Evolutionary conservation across 768 basidiomycete species (phyloP).

Genomic region (Arthromyces matolae): DNA sequence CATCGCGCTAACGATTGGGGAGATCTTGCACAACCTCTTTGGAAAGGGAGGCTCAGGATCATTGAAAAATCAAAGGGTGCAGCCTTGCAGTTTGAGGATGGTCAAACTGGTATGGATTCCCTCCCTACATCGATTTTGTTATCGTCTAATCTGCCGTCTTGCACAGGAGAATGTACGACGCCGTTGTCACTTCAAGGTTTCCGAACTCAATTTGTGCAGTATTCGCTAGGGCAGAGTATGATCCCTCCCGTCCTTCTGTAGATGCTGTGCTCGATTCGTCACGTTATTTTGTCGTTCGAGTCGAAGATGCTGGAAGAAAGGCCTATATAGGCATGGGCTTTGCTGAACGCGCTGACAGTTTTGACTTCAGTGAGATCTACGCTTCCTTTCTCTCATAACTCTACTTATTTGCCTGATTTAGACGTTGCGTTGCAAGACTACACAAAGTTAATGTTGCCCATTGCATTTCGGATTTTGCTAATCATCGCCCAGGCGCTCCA

Average conservation of each 20-base stretch:
- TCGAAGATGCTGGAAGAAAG: constrained; percentile 83
- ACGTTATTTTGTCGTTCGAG: constrained; percentile 89
- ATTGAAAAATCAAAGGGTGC: constrained; percentile 71
- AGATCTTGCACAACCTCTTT: constrained; percentile 74
- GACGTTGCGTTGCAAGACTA: constrained; percentile 87
- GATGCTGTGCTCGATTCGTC: constrained; percentile 96
- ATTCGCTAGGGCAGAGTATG: constrained; percentile 86
- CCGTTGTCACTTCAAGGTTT: constrained; percentile 7
- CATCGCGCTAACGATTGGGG: constrained; percentile 94
- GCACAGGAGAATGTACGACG: constrained; percentile 63
- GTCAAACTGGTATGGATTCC: constrained; percentile 58
- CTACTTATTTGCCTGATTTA: constrained; percentile 22
- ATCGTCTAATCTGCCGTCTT: constrained; percentile 9
- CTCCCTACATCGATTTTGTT: background rate
- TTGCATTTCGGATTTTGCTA: background rate
- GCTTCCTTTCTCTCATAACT: constrained; percentile 9
- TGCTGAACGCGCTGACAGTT: constrained; percentile 81
- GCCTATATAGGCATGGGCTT: constrained; percentile 96
- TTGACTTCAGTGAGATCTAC: constrained; percentile 80
- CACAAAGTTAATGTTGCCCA: constrained; percentile 51
- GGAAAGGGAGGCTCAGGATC: constrained; percentile 90
- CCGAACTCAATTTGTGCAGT: constrained; percentile 41
- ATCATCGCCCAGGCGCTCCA: constrained; percentile 47
- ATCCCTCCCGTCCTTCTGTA: constrained; percentile 74
- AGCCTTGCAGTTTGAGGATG: constrained; percentile 76